Base-by-base conservation (phyloP, 768 basidiomycete genomes). In the Suillus placidus region DNA sequence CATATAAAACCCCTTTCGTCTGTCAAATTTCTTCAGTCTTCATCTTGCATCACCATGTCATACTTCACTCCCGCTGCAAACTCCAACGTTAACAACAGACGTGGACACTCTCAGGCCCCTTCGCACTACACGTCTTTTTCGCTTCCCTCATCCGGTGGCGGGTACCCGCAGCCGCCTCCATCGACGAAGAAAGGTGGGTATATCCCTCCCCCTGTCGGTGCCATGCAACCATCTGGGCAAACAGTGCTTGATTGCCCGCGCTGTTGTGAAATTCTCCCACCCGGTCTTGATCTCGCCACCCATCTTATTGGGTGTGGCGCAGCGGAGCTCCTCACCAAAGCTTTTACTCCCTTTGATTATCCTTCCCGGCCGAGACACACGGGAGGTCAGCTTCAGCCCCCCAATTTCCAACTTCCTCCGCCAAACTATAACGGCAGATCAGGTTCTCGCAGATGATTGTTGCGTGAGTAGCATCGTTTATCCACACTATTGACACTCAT, bases 251-350 rank as follows among this genome's bases (percentile, higher is more conserved):
- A 26, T 20, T 74, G 72, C 47, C 26, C 38, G 43, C 72, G 70
- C n/a, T 72, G 72, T n/a, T 35, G 30, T 32, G 34, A 65, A 3
- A n/a, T 18, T 3, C 68, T 68, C 30, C 6, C 45, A 26, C 66
- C 66, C 23, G 68, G 61, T 7, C 30, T 42, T 32, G 71, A 68
- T 10, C 47, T 68, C 4, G 62, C 62, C 32, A 18, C 16, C n/a
- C 68, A 74, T 42, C 47, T 55, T 13, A 4, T 66, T 16, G 60
- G 49, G n/a, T 72, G 72, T 60, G 68, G 71, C 9, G 66, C 56
- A 10, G 62, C 56, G 10, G 60, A 43, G 34, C 43, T 72, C 2
- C 6, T 74, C 38, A 70, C 64, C 1, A 63, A 62, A 13, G 62
- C 65, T n/a, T 61, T 66, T 20, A 66, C 63, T 1, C 71, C 72